Percentiles rank a stretch among this genome's conserved stretches.
phyloP scores from a whole-genome alignment of 2,329 filamentous ascomycete species.

The Claviceps africana region DNA sequence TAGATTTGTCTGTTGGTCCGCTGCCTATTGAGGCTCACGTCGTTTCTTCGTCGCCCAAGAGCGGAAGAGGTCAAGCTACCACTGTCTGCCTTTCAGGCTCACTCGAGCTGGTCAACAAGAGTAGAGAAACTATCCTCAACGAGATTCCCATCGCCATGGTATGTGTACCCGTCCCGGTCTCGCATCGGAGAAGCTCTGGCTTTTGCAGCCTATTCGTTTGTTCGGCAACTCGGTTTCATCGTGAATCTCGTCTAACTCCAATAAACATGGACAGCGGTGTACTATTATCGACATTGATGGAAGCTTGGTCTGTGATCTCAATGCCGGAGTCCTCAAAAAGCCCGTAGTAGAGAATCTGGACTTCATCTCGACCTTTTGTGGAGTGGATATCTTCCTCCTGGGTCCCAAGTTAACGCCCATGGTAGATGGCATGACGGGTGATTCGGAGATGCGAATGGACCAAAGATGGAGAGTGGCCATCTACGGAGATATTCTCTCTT shows the following conservation, averaged over 20 bases:
- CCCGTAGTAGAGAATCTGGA: constrained; percentile 75
- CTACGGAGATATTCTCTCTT: constrained; percentile 87
- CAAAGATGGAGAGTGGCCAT: constrained; percentile 86
- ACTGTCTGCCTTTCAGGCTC: constrained; percentile 87
- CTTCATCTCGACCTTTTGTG: constrained; percentile 73
- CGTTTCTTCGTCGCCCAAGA: constrained; percentile 66
- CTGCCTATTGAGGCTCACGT: constrained; percentile 73
- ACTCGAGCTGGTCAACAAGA: constrained; percentile 76
- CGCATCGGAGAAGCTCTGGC: neutral
- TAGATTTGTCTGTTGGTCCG: constrained; percentile 58
- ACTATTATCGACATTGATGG: constrained; percentile 89
- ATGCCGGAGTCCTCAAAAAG: constrained; percentile 53
- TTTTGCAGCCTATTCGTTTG: neutral
- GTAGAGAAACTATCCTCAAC: constrained; percentile 77
- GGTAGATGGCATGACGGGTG: constrained; percentile 59
- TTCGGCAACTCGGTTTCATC: neutral
- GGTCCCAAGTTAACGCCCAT: constrained; percentile 78
- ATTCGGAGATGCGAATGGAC: constrained; percentile 71
- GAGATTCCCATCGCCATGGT: constrained; percentile 87
- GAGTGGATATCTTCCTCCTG: constrained; percentile 91
- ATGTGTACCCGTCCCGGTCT: constrained; percentile 25
- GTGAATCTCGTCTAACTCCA: neutral
- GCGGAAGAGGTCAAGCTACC: constrained; percentile 54
- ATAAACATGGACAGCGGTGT: constrained; percentile 43
- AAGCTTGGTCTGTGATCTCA: constrained; percentile 67